Evolutionary conservation across 2,329 filamentous ascomycete species (phyloP), one percentile per base, ranked within the genome.

Genomic region (Penicillium palitans): DNA sequence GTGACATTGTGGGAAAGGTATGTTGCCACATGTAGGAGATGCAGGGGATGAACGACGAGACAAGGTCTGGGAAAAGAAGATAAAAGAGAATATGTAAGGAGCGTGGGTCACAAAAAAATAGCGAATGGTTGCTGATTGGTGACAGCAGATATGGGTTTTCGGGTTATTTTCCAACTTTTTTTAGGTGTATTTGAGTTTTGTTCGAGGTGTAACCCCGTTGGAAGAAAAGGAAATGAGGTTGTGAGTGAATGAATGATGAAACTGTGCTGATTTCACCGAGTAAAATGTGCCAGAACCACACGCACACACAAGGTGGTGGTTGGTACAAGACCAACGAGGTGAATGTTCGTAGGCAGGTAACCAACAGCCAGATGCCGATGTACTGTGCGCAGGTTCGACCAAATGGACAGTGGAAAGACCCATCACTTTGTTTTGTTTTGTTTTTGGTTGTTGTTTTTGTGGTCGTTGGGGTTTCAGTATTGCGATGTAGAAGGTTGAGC

Each of bases 381-480:
- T 27, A 51, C 42, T 27, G 25, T 58, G 42, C n/a, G 37, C 15
- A 33, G 40, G 15, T 35, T 31, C 50, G 40, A 60, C 45, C 51
- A 51, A 52, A 49, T 42, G 45, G 44, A 61, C 54, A 61, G 19
- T 15, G 33, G 55, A 61, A 61, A 55, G 58, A 58, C 60, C 62
- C 64, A 64, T 65, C 61, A 60, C 64, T 60, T 59, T 58, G 60
- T 66, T 17, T n/a, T 58, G 60, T 65, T 24, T 19, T 1, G 10
- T 9, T 9, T 6, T 27, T 51, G 29, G 29, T 19, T 50, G 15
- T 12, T 21, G 4, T 25, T 25, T 25, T 25, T 29, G 29, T 29
- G 64, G 61, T 65, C 50, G 52, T 66, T 40, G 45, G 52, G 52
- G 35, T 12, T 61, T 49, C 50, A 52, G 57, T 55, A 29, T 61